Conservation (phyloP, 805 yeast species). For the Kodamaea leandrae region DNA sequence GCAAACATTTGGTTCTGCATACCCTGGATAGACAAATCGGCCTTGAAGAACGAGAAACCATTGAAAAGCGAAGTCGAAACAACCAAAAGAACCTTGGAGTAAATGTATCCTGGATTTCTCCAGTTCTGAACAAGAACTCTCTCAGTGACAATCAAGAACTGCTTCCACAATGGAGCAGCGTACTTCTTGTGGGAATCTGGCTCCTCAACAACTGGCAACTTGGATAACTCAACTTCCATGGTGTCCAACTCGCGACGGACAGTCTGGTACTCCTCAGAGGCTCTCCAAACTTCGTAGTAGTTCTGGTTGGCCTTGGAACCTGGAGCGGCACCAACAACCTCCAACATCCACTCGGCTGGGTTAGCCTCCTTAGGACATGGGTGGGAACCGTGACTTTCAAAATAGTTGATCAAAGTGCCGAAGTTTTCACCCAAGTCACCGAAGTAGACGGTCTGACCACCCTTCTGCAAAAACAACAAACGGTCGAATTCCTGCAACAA, state of each 20-base stretch:
- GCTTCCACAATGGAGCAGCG: conserved; percentile 28
- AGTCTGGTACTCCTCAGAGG: conserved; percentile 58
- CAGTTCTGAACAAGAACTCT: conserved; percentile 39
- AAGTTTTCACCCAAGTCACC: conserved; percentile 37
- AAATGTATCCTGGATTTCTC: conserved; percentile 39
- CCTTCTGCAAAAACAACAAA: conserved; percentile 51
- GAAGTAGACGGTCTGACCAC: conserved; percentile 48
- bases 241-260: conserved; percentile 57
- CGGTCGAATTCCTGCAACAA: conserved; percentile 77
- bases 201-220: conserved; percentile 20
- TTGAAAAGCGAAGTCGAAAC: conserved; percentile 54
- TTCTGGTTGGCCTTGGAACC: conserved; percentile 73
- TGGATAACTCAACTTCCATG: conserved; percentile 59
- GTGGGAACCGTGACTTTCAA: conserved; percentile 38
- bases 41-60: conserved; percentile 73
- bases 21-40: conserved; percentile 41
- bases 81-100: conserved; percentile 59
- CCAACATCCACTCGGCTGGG: conserved; percentile 81
- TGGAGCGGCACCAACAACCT: conserved; percentile 80
- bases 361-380: conserved; percentile 38
- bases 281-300: conserved; percentile 74
- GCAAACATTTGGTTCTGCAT: conserved; percentile 70
- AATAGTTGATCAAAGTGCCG: conserved; percentile 28
- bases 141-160: conserved; percentile 20
- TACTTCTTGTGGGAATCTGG: conserved; percentile 25